phyloP scores from a whole-genome alignment of 108 stramenopile species.

The Fistulifera pelliculosa region DNA sequence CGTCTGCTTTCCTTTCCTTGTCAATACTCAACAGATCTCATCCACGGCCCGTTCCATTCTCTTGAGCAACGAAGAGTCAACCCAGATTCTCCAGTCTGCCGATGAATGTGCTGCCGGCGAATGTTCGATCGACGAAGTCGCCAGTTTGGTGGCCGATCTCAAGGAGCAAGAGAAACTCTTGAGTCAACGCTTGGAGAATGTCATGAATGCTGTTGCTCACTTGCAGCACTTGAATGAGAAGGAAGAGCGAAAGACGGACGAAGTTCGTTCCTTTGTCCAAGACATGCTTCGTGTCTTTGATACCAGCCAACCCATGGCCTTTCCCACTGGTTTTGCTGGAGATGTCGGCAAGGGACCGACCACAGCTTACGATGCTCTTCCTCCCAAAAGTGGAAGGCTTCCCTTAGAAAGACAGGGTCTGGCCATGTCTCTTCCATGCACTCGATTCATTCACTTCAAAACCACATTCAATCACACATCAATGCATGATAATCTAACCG shows the following conservation, averaged over 20 bases:
- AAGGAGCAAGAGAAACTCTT: conserved; percentile 46
- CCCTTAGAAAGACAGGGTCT: too few species aligned
- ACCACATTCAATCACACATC: too few species aligned
- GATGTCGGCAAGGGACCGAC: conserved; percentile 56
- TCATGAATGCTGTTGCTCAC: conserved; percentile 50
- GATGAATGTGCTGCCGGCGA: conserved; percentile 51
- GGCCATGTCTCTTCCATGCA: too few species aligned
- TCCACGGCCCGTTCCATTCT: conserved; percentile 40
- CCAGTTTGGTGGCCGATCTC: conserved; percentile 39
- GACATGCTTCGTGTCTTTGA: conserved; percentile 70
- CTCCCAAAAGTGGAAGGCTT: conserved; percentile 34
- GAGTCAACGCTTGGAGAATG: conserved; percentile 30
- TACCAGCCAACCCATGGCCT: conserved; percentile 7
- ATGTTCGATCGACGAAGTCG: conserved; percentile 72
- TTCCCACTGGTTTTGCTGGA: conserved; percentile 38
- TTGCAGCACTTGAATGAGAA: conserved; percentile 57
- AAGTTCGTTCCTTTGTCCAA: conserved; percentile 58
- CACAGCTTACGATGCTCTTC: conserved; percentile 71
- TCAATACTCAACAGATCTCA: conserved; percentile 1
- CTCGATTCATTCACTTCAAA: too few species aligned
- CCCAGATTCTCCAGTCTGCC: conserved; percentile 40
- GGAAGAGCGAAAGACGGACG: conserved; percentile 50
- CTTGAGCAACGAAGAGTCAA: conserved; percentile 50
- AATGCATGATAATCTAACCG: too few species aligned
- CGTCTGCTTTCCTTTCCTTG: too few species aligned